Conservation (phyloP, 768 basidiomycete species). For the Lactarius quietus region DNA sequence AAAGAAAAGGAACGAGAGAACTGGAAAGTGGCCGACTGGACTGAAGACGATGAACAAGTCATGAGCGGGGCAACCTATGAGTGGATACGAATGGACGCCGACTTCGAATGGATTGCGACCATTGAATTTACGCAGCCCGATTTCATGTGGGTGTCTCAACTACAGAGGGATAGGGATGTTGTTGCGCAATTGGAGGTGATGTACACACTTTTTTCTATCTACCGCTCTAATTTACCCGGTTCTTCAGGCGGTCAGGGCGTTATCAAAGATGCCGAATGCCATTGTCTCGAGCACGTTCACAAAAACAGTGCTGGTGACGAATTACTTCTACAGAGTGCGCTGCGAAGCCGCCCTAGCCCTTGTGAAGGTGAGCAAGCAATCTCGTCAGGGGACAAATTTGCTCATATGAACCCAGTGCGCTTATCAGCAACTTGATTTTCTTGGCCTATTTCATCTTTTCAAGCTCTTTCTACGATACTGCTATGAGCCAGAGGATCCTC, state of each 20-base stretch:
- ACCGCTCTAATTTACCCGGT: constrained; percentile 21
- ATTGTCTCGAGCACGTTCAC: constrained; percentile 90
- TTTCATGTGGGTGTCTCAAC: constrained; percentile 97
- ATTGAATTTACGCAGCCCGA: constrained; percentile 93
- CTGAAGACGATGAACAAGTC: constrained; percentile 88
- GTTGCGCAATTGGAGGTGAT: constrained; percentile 92
- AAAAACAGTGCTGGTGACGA: constrained; percentile 89
- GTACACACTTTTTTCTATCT: constrained; percentile 2
- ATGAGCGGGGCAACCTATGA: constrained; percentile 98
- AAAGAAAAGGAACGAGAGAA: constrained; percentile 88
- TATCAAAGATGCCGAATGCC: constrained; percentile 74
- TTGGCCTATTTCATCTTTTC: constrained; percentile 93
- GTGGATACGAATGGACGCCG: constrained; percentile 98
- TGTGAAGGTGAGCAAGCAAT: constrained; percentile 55
- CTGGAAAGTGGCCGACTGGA: constrained; percentile 98
- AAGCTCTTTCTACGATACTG: constrained; percentile 91
- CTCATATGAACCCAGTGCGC: constrained; percentile 58
- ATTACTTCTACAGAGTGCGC: constrained; percentile 94
- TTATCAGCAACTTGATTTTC: constrained; percentile 73
- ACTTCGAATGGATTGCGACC: constrained; percentile 97
- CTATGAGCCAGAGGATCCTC: constrained; percentile 80
- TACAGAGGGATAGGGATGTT: constrained; percentile 94
- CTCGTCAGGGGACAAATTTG: constrained; percentile 15
- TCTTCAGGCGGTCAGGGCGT: constrained; percentile 82
- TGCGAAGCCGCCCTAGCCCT: constrained; percentile 91